These are phyloP conservation scores for Datisca glomerata DNA, from an alignment of 306 rosid genomes.

Conservation along the genomic window DNA sequence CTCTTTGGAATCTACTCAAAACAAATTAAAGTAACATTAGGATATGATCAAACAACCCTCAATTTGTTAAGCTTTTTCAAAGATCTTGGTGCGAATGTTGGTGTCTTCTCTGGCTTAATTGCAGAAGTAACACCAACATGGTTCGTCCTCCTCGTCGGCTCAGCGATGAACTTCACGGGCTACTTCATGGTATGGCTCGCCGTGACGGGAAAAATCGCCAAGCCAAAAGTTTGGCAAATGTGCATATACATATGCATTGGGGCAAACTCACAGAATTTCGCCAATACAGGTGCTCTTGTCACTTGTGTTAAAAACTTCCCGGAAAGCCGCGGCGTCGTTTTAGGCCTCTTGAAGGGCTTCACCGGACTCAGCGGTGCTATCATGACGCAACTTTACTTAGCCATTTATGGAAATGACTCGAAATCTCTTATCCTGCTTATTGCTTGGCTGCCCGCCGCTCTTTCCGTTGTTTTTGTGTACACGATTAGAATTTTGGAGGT, in stretches of 20 bases:
- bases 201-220: constrained; percentile 24
- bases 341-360: constrained; percentile 62
- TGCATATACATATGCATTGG: constrained; percentile 62
- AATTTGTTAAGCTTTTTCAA: constrained; percentile 73
- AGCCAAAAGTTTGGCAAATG: constrained; percentile 61
- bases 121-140: constrained; percentile 53
- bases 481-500: constrained; percentile 22
- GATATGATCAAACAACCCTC: constrained; percentile 64
- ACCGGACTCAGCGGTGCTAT: constrained; percentile 72
- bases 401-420: constrained; percentile 35
- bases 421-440: constrained; percentile 37
- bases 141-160: constrained; percentile 47
- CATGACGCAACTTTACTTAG: constrained; percentile 40
- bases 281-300: constrained; percentile 52
- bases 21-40: constrained; percentile 38
- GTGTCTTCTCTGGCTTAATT: constrained; percentile 43
- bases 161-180: constrained; percentile 53
- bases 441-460: constrained; percentile 54
- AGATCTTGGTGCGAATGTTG: constrained; percentile 57
- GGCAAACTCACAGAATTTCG: constrained; percentile 54
- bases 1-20: constrained; percentile 49
- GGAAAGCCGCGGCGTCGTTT: constrained; percentile 44
- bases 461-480: constrained; percentile 32
- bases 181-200: constrained; percentile 79
- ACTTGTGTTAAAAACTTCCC: constrained; percentile 57